Conservation (phyloP, 2,329 filamentous ascomycete species). For the Fusarium xylarioides region DNA sequence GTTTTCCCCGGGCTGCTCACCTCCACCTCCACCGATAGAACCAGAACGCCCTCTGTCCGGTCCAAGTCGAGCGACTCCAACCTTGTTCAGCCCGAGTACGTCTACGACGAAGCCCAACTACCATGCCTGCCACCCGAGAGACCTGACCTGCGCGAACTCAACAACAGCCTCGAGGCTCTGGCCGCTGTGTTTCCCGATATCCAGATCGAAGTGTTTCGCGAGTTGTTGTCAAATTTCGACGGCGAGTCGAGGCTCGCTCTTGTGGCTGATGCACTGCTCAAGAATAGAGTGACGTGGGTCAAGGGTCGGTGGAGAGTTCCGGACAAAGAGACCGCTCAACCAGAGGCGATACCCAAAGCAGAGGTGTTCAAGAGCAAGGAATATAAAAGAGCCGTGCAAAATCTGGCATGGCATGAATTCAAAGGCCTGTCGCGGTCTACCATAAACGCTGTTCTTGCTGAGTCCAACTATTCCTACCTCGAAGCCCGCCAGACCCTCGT, state of each 20-base stretch:
- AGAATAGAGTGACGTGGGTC: slow-evolving; percentile 74
- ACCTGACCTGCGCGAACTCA: slow-evolving; percentile 74
- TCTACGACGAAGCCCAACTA: slow-evolving; percentile 66
- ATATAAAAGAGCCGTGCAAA: slow-evolving; percentile 75
- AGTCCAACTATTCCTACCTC: slow-evolving; percentile 82
- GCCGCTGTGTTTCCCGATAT: slow-evolving; percentile 80
- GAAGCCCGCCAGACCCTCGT: slow-evolving; percentile 75
- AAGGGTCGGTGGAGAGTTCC: slow-evolving; percentile 70
- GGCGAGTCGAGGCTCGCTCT: slow-evolving; percentile 80
- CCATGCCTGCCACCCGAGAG: slow-evolving; percentile 58
- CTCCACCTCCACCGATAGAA: slow-evolving; percentile 53
- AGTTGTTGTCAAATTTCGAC: slow-evolving; percentile 79
- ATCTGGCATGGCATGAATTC: slow-evolving; percentile 78
- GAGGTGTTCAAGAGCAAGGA: slow-evolving; percentile 73
- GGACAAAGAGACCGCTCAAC: slow-evolving; percentile 48
- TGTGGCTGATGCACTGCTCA: slow-evolving; percentile 79
- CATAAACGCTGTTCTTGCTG: slow-evolving; percentile 80
- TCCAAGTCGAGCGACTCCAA: slow-evolving; percentile 45
- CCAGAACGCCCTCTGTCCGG: slow-evolving; percentile 47
- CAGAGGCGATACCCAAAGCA: slow-evolving; percentile 59
- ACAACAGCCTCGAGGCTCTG: slow-evolving; percentile 73
- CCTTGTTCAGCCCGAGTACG: slow-evolving; percentile 54
- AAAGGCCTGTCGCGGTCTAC: slow-evolving; percentile 76
- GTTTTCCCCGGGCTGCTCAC: slow-evolving; percentile 60
- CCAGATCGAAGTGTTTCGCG: slow-evolving; percentile 83